phyloP scores from a whole-genome alignment of 495 filamentous ascomycete species.

The Terfezia boudieri region DNA sequence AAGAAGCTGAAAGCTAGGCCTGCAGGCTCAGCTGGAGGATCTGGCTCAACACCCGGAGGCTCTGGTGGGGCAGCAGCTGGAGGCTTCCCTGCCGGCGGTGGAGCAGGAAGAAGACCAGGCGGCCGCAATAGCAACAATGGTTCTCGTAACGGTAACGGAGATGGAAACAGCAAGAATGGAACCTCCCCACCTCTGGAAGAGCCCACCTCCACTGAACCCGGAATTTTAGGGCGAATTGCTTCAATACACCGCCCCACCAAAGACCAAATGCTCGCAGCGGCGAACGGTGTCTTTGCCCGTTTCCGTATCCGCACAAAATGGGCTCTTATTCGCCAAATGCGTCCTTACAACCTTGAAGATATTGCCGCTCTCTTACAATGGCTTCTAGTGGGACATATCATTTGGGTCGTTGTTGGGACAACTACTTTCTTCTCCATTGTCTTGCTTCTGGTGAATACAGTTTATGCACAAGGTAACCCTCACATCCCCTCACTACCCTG shows the following conservation, averaged over 20 bases:
- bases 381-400: slow-evolving; percentile 75
- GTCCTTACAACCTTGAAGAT: slow-evolving; percentile 92
- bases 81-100: not conserved
- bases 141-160: slow-evolving; percentile 4
- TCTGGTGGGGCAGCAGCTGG: not conserved
- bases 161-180: not conserved
- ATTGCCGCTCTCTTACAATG: slow-evolving; percentile 89
- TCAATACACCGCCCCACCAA: slow-evolving; percentile 59
- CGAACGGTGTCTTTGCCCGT: slow-evolving; percentile 82
- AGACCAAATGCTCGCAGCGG: slow-evolving; percentile 77
- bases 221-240: slow-evolving; percentile 11
- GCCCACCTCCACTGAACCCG: not conserved
- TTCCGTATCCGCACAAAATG: slow-evolving; percentile 87
- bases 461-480: slow-evolving; percentile 68
- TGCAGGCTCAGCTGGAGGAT: too few relatives aligned
- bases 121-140: not conserved
- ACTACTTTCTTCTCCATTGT: slow-evolving; percentile 89
- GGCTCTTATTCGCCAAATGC: slow-evolving; percentile 80
- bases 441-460: slow-evolving; percentile 79
- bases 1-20: too few relatives aligned
- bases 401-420: slow-evolving; percentile 87
- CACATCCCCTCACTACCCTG: not conserved
- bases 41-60: not conserved
- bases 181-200: not conserved
- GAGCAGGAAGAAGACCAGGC: not conserved